Percentiles rank a stretch among this genome's conserved stretches.
phyloP scores from a whole-genome alignment of 257 asterid species.

The Coffea eugenioides region DNA sequence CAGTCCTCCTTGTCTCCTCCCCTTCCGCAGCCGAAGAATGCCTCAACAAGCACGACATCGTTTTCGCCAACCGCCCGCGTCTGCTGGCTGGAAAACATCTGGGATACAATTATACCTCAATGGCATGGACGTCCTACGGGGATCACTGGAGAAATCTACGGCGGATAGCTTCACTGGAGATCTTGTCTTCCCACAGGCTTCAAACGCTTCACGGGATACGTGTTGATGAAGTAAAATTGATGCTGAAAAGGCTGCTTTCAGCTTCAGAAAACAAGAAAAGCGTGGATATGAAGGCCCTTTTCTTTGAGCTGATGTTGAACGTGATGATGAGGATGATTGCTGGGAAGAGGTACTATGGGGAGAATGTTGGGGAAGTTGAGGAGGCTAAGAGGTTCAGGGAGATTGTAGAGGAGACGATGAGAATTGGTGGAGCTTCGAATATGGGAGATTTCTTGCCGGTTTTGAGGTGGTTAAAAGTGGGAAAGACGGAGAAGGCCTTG shows the following conservation, averaged over 20 bases:
- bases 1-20: conserved; percentile 57
- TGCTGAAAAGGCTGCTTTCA: conserved; percentile 14
- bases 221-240: conserved; percentile 13
- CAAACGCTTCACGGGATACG: conserved; percentile 19
- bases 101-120: conserved; percentile 62
- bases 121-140: conserved; percentile 53
- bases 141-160: conserved; percentile 45
- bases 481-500: conserved; percentile 26
- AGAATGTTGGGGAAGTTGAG: conserved; percentile 23
- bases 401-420: conserved; percentile 25
- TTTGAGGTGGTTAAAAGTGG: conserved; percentile 27
- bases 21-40: conserved; percentile 63
- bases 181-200: conserved; percentile 32
- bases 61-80: conserved; percentile 69
- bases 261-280: neutral
- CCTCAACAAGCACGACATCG: conserved; percentile 50
- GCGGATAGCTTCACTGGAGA: conserved; percentile 28
- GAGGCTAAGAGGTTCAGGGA: conserved; percentile 31
- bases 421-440: conserved; percentile 21
- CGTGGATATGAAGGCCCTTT: conserved; percentile 33
- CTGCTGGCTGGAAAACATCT: conserved; percentile 63
- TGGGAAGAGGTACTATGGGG: conserved; percentile 38
- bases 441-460: conserved; percentile 37
- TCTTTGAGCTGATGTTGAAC: conserved; percentile 37
- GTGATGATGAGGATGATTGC: conserved; percentile 46